Evolutionary conservation across 805 yeast species (phyloP).

Genomic region (Vanderwaltozyma yarrowii): DNA sequence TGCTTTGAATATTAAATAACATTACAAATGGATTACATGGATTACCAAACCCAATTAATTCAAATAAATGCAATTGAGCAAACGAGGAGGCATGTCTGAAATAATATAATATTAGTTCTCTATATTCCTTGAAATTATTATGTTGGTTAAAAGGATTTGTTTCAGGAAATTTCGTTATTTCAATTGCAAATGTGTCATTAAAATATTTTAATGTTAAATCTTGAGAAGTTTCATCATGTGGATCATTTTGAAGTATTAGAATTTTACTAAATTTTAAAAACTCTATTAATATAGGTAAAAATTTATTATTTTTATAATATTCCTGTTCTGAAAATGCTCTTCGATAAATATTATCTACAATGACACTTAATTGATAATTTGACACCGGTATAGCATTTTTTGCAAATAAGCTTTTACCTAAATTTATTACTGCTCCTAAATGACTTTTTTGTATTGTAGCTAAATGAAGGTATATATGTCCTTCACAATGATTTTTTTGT

Average conservation of each 20-base stretch:
- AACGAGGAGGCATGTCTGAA: constrained; percentile 64
- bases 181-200: neutral
- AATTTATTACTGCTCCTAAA: constrained; percentile 64
- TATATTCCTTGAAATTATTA: constrained; percentile 4
- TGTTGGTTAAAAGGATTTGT: too few species aligned
- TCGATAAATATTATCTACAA: constrained; percentile 64
- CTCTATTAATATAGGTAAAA: neutral
- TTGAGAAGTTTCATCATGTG: neutral
- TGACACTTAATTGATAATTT: constrained; percentile 51
- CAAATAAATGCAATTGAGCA: constrained; percentile 66
- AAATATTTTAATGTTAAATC: too few species aligned
- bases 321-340: constrained; percentile 24
- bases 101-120: constrained; percentile 40
- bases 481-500: constrained; percentile 68
- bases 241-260: neutral
- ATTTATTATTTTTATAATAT: too few species aligned
- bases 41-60: constrained; percentile 68
- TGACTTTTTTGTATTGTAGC: constrained; percentile 67
- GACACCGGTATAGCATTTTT: constrained; percentile 79
- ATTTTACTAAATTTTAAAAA: neutral
- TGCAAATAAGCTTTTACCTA: constrained; percentile 69
- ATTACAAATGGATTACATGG: constrained; percentile 66
- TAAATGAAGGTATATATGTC: constrained; percentile 77
- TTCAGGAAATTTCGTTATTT: neutral
- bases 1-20: constrained; percentile 35